Base-by-base conservation (phyloP, 139 green algal genomes). In the Monoraphidium neglectum region DNA sequence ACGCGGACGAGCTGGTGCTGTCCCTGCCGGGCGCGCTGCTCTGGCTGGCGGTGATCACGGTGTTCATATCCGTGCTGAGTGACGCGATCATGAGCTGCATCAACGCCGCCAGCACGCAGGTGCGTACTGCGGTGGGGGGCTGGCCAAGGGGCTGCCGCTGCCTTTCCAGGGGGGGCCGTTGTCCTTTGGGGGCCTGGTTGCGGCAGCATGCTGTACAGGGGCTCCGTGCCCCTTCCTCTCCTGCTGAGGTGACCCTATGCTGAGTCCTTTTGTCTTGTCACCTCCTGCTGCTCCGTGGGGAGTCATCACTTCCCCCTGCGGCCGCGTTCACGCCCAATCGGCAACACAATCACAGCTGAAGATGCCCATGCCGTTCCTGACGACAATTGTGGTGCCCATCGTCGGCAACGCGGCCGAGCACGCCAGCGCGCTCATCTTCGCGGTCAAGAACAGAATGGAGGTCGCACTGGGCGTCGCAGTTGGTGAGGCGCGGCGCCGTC, bases 331-430 rank as follows among this genome's bases (percentile, higher is more conserved):
- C n/a, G n/a, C n/a, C n/a, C n/a, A n/a, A n/a, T n/a, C n/a, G n/a
- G n/a, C n/a, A 51, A 51, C 43, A 12, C 43, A 51, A 51, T 12
- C 43, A 15, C 40, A 65, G 18, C 82, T 92, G 60, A 61, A 78
- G 26, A 66, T 98, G 36, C 93, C 90, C 26, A 83, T 93, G 78
- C 82, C 84, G 18, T 97, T 98, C 87, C 82, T 98, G 54, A 89
- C 89, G 12, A 90, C 82, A 56, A 90, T 92, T 33, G 33, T 98
- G 32, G 84, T 98, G 79, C 94, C 94, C 53, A 95, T 98, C 54
- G 94, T 94, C 10, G 94, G 94, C 75, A 98, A 98, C 64, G 94
- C 93, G 1, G 93, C 89, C 23, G 94, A 98, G 87, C 94, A 98
- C 82, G 92, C 94, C 70, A 94, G 88, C 5, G 94, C 94, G 0